Conservation (phyloP, 805 yeast species). For the Clavispora asparagi region DNA sequence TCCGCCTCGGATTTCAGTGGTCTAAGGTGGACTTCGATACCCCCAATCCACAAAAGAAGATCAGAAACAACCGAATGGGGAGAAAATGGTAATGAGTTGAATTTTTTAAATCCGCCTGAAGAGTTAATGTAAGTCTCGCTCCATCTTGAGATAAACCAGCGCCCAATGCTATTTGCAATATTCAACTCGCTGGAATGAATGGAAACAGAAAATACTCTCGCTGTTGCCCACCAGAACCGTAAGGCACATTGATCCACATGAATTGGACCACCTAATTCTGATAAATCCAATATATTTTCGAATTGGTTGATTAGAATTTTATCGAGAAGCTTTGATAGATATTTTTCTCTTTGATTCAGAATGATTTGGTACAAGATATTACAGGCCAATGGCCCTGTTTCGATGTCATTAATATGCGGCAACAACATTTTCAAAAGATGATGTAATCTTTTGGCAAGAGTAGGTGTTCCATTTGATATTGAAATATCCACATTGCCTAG, state of each 20-base stretch:
- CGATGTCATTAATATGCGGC: slow-evolving; percentile 29
- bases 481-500: neutral
- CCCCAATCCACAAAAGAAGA: slow-evolving; percentile 44
- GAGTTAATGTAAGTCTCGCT: slow-evolving; percentile 13
- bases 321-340: slow-evolving; percentile 25
- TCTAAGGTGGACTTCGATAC: slow-evolving; percentile 3
- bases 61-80: neutral
- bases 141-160: slow-evolving; percentile 54
- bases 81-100: neutral
- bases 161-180: slow-evolving; percentile 26
- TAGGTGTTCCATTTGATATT: neutral
- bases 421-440: slow-evolving; percentile 31
- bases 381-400: slow-evolving; percentile 25
- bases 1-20: neutral
- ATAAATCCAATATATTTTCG: slow-evolving; percentile 45
- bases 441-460: neutral
- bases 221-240: slow-evolving; percentile 48
- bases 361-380: slow-evolving; percentile 18
- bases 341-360: slow-evolving; percentile 3
- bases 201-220: slow-evolving; percentile 4
- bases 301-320: slow-evolving; percentile 40
- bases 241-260: slow-evolving; percentile 42
- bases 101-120: slow-evolving; percentile 4
- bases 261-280: slow-evolving; percentile 61
- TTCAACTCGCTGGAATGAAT: slow-evolving; percentile 6